These are phyloP conservation scores for Lablab purpureus DNA, from an alignment of 306 rosid genomes.

Conservation along the genomic window DNA sequence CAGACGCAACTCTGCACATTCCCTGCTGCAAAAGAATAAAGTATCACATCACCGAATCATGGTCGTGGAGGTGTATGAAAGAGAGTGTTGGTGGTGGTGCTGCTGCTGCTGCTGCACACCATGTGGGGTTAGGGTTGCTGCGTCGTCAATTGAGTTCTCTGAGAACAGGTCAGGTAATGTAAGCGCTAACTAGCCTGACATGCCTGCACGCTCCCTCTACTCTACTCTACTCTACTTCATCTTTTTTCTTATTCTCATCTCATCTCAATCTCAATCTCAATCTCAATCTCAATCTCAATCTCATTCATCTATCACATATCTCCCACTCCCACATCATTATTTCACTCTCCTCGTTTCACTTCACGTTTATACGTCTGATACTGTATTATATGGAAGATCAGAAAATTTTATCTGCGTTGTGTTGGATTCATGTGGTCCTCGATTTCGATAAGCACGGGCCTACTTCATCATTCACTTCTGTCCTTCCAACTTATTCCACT, in stretches of 20 bases:
- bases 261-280: neutral
- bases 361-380: no score
- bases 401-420: no score
- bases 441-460: neutral
- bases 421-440: neutral
- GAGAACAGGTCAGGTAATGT: neutral
- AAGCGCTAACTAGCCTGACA: neutral
- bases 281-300: no score
- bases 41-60: constrained; percentile 50
- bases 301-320: no score
- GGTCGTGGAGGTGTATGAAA: constrained; percentile 44
- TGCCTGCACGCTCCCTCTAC: neutral
- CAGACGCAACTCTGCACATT: constrained; percentile 29
- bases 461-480: neutral
- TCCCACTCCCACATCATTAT: no score
- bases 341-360: no score
- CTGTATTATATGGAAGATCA: no score
- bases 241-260: no score
- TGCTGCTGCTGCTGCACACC: neutral
- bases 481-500: constrained; percentile 3
- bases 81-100: constrained; percentile 37
- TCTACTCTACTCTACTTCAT: neutral
- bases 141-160: neutral
- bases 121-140: constrained; percentile 17
- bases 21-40: constrained; percentile 47